Conservation (phyloP, 2,329 filamentous ascomycete genomes). For the Cordyceps fumosorosea region DNA sequence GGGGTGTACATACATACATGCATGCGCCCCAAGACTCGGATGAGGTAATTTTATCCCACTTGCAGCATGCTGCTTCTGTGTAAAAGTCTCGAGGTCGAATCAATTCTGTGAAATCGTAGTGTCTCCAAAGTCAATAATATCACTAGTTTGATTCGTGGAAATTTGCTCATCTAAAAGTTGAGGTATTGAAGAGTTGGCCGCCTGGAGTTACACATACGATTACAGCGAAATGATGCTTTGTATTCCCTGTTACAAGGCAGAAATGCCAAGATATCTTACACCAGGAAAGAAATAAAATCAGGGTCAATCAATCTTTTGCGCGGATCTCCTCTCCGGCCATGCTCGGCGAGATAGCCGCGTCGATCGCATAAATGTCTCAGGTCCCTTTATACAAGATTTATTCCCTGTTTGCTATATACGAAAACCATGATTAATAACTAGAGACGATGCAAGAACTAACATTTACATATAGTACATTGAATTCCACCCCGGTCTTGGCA, state of each 20-base stretch:
- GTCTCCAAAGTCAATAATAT: background rate
- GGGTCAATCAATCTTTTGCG: background rate
- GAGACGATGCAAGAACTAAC: no score
- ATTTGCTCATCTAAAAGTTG: background rate
- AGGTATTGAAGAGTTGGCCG: no score
- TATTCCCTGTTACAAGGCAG: no score
- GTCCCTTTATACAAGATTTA: background rate
- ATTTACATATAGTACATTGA: no score
- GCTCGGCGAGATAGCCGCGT: background rate
- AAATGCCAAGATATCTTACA: background rate
- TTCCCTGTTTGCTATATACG: background rate
- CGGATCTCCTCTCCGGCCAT: background rate
- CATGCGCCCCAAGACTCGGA: background rate
- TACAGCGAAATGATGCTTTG: no score
- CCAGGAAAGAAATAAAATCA: background rate
- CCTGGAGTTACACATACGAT: background rate
- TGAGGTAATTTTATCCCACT: slow-evolving; percentile 5
- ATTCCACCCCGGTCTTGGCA: background rate
- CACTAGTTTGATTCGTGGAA: background rate
- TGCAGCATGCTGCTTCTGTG: background rate
- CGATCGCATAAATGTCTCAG: background rate
- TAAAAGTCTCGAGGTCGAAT: background rate
- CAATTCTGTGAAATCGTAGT: fast-evolving
- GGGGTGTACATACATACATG: slow-evolving; percentile 2
- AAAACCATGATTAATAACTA: no score